Base-by-base conservation (phyloP, 2,329 filamentous ascomycete species). In the Fusarium protoensiforme region DNA sequence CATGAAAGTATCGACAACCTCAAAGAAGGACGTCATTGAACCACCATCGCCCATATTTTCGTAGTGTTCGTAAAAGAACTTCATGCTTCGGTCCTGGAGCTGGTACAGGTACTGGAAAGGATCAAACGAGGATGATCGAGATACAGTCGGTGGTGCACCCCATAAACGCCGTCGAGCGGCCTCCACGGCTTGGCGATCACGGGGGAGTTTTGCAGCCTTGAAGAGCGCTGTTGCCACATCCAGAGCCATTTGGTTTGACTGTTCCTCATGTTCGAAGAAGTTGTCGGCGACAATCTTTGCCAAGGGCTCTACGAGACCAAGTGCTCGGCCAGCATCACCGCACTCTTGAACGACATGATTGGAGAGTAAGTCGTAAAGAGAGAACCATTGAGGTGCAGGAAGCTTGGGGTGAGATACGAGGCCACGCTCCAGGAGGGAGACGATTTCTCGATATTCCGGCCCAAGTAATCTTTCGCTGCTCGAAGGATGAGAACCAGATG, bases 251-350 rank as follows among this genome's bases (percentile, higher is more conserved):
- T 77, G 31, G 4, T 66, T 54, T 5, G 75, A 67, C 35, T 67
- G 69, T 22, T 68, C 64, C 9, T 61, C 36, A 9, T 18, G 59
- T 20, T 60, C 62, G 18, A 74, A 77, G 57, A 76, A 72, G 61
- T 35, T 82, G 63, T 86, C 85, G 39, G 85, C 75, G 6, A 92
- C 73, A 1, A 81, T 77, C 73, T 89, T 91, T 0, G 93, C 89
- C 5, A 96, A 77, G 1, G 92, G 92, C 69, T 97, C 94, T 41
- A 95, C 85, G 2, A 94, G 86, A 27, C 89, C 88, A 58, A 93
- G 85, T 7, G 91, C 89, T 43, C 92, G 87, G 7, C 90, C 92
- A 18, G 89, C 88, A 69, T 94, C 91, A 4, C 94, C 93, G 61
- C 89, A 88, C 71, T 94, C 91, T 14, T 86, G 83, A 20, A 85